Percentiles rank a stretch among this genome's conserved stretches.
phyloP scores from a whole-genome alignment of 768 basidiomycete genomes.

The Mycena olivaceomarginata region DNA sequence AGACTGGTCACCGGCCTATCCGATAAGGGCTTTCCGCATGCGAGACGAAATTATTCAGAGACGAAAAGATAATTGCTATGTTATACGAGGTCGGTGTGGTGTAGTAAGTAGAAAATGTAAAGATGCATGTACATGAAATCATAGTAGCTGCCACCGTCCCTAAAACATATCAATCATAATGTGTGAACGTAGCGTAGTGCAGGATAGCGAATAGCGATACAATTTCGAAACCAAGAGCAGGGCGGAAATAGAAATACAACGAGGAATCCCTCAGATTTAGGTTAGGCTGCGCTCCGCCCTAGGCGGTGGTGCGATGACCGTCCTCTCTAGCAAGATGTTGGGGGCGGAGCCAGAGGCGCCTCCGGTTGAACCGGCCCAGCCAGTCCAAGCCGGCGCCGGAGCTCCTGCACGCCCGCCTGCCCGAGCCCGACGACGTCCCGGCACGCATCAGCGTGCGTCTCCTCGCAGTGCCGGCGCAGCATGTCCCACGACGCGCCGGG shows the following conservation, averaged over 20 bases:
- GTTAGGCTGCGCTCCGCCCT: no score
- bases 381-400: slow-evolving; percentile 53
- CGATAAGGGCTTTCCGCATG: no score
- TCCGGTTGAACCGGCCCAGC: no score
- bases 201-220: neutral
- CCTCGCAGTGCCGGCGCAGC: slow-evolving; percentile 57
- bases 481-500: slow-evolving; percentile 58
- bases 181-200: neutral
- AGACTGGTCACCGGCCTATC: no score
- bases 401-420: slow-evolving; percentile 56
- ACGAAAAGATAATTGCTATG: no score
- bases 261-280: neutral
- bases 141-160: neutral
- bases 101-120: neutral
- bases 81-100: no score
- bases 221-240: neutral
- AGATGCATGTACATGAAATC: neutral
- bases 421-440: slow-evolving; percentile 58
- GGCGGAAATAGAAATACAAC: neutral
- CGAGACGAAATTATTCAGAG: no score
- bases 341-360: no score
- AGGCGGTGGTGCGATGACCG: no score
- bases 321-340: no score
- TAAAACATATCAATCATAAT: neutral
- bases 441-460: slow-evolving; percentile 58